Percentiles rank a stretch among this genome's conserved stretches.
Evolutionary conservation across 108 stramenopile genomes (phyloP).

Genomic region (Nannochloropsis oceanica): DNA sequence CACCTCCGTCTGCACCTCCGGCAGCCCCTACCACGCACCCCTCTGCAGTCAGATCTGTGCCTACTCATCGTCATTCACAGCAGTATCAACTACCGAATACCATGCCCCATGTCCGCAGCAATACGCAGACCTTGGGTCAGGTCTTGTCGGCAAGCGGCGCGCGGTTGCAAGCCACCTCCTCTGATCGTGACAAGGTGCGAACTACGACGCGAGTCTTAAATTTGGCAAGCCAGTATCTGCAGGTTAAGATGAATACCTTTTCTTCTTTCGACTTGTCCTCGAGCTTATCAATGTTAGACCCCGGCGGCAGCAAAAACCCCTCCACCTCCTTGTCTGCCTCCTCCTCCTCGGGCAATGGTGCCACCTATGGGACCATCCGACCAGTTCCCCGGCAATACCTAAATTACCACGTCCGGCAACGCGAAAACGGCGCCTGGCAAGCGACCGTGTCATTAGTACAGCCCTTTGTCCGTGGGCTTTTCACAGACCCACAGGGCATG

Average conservation of each 20-base stretch:
- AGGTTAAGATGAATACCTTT: not conserved
- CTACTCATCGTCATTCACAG: not conserved
- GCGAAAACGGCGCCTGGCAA: not conserved
- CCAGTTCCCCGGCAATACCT: not conserved
- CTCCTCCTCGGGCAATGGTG: not conserved
- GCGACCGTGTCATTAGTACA: not conserved
- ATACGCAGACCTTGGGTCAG: not conserved
- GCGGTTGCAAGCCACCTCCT: not conserved
- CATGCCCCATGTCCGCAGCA: not conserved
- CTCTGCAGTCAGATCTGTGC: not conserved
- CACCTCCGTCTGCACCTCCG: not conserved
- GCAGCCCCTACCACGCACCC: not conserved
- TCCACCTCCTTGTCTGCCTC: not conserved
- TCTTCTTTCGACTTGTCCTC: not conserved
- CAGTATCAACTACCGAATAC: not conserved
- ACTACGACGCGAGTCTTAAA: not conserved
- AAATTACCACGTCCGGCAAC: not conserved
- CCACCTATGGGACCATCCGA: not conserved
- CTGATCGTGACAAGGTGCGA: not conserved
- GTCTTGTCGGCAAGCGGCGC: not conserved
- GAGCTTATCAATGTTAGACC: not conserved
- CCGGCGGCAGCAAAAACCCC: not conserved
- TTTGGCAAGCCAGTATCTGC: not conserved
- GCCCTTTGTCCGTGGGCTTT: not conserved
- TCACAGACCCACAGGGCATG: not conserved